Conservation (phyloP, 305 asterid species). For the Rubia balearica region DNA sequence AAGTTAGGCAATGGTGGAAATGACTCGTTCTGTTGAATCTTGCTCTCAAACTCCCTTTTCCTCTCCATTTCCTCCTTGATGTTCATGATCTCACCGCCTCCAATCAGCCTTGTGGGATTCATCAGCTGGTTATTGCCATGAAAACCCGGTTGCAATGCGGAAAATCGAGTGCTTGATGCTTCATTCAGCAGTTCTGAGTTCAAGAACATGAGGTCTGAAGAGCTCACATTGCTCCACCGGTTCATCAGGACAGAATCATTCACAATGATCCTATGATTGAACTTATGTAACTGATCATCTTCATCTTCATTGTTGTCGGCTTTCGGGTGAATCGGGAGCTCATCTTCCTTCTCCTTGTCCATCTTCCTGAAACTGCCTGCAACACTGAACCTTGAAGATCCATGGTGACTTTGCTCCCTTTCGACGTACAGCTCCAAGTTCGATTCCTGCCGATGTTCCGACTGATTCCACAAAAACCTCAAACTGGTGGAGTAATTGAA, state of each 20-base stretch:
- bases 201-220: constrained; percentile 55
- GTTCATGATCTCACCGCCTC: constrained; percentile 32
- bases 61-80: constrained; percentile 53
- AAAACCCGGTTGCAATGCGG: constrained; percentile 15
- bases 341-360: constrained; percentile 31
- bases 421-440: constrained; percentile 44
- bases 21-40: constrained; percentile 20
- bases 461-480: constrained; percentile 31
- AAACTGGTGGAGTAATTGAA: constrained; percentile 35
- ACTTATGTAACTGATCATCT: constrained; percentile 25
- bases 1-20: constrained; percentile 16
- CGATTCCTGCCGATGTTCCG: constrained; percentile 31
- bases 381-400: constrained; percentile 40
- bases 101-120: constrained; percentile 9
- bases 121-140: constrained; percentile 13
- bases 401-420: constrained; percentile 36
- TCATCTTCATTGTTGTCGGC: constrained; percentile 11
- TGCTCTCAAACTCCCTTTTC: constrained; percentile 34
- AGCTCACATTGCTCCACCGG: constrained; percentile 72
- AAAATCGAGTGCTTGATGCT: constrained; percentile 28
- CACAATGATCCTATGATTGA: constrained; percentile 45
- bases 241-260: constrained; percentile 41
- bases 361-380: constrained; percentile 34
- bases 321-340: constrained; percentile 32
- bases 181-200: constrained; percentile 47